Evolutionary conservation across 208 protist species (phyloP).

Genomic region (Trypanosoma mega): DNA sequence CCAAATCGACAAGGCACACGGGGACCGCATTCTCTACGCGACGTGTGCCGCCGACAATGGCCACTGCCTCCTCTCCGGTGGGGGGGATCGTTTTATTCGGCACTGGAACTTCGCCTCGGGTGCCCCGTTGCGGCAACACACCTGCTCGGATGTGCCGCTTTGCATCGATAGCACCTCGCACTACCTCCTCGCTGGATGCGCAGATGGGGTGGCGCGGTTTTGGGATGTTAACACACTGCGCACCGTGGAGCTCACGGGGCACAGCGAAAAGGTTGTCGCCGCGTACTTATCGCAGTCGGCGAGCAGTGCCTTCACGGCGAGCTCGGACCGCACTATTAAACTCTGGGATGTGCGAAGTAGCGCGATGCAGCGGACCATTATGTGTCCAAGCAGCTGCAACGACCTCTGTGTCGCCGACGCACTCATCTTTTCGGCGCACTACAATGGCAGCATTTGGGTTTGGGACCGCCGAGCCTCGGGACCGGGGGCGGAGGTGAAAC

Average conservation of each 20-base stretch:
- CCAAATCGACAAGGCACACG: constrained; percentile 39
- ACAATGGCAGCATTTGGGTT: constrained; percentile 59
- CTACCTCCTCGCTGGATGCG: constrained; percentile 62
- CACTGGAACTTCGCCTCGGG: constrained; percentile 43
- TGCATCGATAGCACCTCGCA: constrained; percentile 46
- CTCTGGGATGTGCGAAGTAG: constrained; percentile 62
- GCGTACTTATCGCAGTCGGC: constrained; percentile 55
- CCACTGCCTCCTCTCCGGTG: constrained; percentile 38
- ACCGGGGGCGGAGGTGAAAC: constrained; percentile 27
- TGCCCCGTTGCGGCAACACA: constrained; percentile 15
- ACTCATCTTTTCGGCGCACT: constrained; percentile 63
- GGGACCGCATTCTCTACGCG: constrained; percentile 39
- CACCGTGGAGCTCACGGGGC: constrained; percentile 55
- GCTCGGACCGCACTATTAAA: constrained; percentile 68
- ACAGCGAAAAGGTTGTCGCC: constrained; percentile 65
- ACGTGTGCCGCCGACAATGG: constrained; percentile 38
- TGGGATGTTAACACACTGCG: constrained; percentile 61
- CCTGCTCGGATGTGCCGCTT: constrained; percentile 45
- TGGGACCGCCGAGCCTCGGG: constrained; percentile 57
- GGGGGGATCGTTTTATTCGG: constrained; percentile 52
- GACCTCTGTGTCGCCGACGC: constrained; percentile 52
- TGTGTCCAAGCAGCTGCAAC: constrained; percentile 63
- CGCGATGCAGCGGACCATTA: constrained; percentile 41
- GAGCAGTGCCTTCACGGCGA: constrained; percentile 62
- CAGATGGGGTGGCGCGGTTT: constrained; percentile 60